Percentiles rank a stretch among this genome's conserved stretches.
Conservation (phyloP, 2,329 filamentous ascomycete genomes). For the Diaporthe sp. region DNA sequence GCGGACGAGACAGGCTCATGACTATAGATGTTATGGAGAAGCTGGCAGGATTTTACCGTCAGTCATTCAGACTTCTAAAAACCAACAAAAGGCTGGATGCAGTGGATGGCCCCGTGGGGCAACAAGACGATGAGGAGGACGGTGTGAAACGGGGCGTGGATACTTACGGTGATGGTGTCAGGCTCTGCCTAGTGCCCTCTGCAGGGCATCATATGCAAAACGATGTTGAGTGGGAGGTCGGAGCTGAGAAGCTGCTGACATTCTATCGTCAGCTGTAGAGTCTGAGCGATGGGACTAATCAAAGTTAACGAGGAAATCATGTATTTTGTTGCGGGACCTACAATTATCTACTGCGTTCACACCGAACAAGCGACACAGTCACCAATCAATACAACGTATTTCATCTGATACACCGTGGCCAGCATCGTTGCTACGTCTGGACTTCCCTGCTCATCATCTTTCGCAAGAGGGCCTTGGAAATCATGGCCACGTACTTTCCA, state of each 20-base stretch:
- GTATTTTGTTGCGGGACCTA: background rate
- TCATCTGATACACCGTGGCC: background rate
- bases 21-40: slow-evolving; percentile 18
- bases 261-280: slow-evolving; percentile 2
- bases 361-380: background rate
- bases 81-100: background rate
- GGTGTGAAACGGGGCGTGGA: background rate
- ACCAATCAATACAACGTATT: background rate
- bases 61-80: background rate
- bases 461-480: background rate
- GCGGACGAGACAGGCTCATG: slow-evolving; percentile 1
- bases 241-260: slow-evolving; percentile 57
- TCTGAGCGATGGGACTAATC: background rate
- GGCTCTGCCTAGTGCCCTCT: slow-evolving; percentile 57
- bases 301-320: background rate
- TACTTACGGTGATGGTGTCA: slow-evolving; percentile 53
- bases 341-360: no score
- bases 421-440: background rate
- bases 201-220: slow-evolving; percentile 69
- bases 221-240: slow-evolving; percentile 62
- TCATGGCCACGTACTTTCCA: background rate
- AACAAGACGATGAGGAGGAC: background rate
- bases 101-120: background rate
- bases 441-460: background rate
- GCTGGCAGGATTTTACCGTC: background rate